Evolutionary conservation across 371 early-diverging fungal species (phyloP).

Genomic region (Furculomyces boomerangus): DNA sequence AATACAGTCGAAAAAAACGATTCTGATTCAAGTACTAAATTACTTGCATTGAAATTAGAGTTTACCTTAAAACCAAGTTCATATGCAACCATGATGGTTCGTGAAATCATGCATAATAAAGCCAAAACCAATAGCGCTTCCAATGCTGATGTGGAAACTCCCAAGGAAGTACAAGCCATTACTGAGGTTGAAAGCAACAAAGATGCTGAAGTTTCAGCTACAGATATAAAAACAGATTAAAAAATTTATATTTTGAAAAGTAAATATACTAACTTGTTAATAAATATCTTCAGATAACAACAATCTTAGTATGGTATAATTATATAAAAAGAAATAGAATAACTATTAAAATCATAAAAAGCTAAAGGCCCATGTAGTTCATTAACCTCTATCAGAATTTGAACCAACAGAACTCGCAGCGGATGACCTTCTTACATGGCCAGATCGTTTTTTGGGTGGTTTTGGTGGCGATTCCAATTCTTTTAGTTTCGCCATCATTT

Average conservation of each 20-base stretch:
- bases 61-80: constrained; percentile 64
- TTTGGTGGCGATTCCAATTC: not conserved
- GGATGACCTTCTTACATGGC: too few species aligned
- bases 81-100: constrained; percentile 95
- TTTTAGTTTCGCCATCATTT: not conserved
- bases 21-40: too few species aligned
- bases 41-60: constrained; percentile 49
- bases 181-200: not conserved
- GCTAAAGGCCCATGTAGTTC: too few species aligned
- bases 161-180: not conserved
- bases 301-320: not conserved
- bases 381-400: not conserved
- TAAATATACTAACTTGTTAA: not conserved
- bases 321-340: not conserved
- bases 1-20: not conserved
- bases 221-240: not conserved
- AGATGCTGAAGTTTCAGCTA: not conserved
- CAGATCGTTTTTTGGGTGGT: not conserved
- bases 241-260: not conserved
- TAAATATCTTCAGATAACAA: not conserved
- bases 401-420: too few species aligned
- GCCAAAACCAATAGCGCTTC: constrained; percentile 25
- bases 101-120: constrained; percentile 73
- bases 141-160: not conserved
- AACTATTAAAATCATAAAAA: not conserved